phyloP scores from a whole-genome alignment of 2,329 filamentous ascomycete genomes.

The Cyanodermella asteris region DNA sequence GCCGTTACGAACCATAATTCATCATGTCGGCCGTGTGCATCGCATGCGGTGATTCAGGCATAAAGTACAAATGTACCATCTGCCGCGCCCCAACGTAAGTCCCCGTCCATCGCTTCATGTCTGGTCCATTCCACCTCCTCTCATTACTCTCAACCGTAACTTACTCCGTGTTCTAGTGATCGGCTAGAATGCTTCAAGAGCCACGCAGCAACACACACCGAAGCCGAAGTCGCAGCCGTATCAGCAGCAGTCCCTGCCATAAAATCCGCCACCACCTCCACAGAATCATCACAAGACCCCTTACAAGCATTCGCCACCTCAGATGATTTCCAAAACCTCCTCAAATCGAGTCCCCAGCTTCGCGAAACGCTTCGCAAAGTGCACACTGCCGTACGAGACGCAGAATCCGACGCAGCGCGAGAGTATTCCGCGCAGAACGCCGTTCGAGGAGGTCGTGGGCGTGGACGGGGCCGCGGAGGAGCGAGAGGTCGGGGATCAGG shows the following conservation, averaged over 20 bases:
- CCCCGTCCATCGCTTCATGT: too few relatives aligned
- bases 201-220: slow-evolving; percentile 3
- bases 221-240: not conserved
- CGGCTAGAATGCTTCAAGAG: slow-evolving; percentile 5
- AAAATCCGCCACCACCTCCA: not conserved
- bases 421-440: slow-evolving; percentile 12
- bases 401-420: not conserved
- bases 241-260: not conserved
- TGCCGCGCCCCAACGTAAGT: too few relatives aligned
- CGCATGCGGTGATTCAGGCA: too few relatives aligned
- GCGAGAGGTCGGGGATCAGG: slow-evolving; percentile 13
- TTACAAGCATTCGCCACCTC: slow-evolving; percentile 8
- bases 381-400: slow-evolving; percentile 17
- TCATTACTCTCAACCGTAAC: too few relatives aligned
- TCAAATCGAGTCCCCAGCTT: slow-evolving; percentile 17
- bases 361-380: slow-evolving; percentile 20
- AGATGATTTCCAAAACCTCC: slow-evolving; percentile 16
- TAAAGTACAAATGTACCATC: too few relatives aligned
- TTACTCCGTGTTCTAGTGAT: too few relatives aligned
- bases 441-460: slow-evolving; percentile 9
- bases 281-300: too few relatives aligned
- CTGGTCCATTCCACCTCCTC: too few relatives aligned
- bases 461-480: slow-evolving; percentile 9
- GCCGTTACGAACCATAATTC: too few relatives aligned
- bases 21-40: too few relatives aligned